These are phyloP conservation scores for Striga asiatica DNA, from an alignment of 257 asterid genomes.

Conservation along the genomic window DNA sequence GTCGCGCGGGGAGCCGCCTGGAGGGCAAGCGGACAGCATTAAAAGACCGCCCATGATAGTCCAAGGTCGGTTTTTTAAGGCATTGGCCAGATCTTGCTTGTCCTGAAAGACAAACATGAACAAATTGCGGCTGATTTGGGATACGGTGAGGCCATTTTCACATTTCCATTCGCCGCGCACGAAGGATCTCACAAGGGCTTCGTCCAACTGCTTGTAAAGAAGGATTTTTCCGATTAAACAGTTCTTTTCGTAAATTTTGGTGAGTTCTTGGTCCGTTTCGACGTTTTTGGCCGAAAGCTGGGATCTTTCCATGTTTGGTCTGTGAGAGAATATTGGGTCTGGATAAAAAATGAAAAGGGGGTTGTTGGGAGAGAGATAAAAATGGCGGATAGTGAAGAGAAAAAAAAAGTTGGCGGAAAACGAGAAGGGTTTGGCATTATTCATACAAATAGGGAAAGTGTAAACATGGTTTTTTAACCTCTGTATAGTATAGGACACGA, in stretches of 20 bases:
- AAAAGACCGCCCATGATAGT: constrained; percentile 19
- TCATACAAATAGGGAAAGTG: not conserved
- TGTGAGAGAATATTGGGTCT: too few species aligned
- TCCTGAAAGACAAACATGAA: constrained; percentile 20
- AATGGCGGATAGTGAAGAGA: not conserved
- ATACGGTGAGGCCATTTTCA: constrained; percentile 1
- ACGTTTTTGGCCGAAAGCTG: constrained; percentile 8
- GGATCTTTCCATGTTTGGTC: not conserved
- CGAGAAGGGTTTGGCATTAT: too few species aligned
- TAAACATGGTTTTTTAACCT: not conserved
- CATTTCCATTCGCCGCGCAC: constrained; percentile 17
- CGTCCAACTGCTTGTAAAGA: not conserved
- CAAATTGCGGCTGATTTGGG: constrained; percentile 9
- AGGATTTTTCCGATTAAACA: constrained; percentile 25
- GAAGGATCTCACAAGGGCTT: not conserved
- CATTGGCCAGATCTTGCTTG: constrained; percentile 14
- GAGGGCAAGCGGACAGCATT: constrained; percentile 11
- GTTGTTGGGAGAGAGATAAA: not conserved
- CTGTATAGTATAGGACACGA: too few species aligned
- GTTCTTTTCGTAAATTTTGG: not conserved
- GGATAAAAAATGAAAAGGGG: too few species aligned
- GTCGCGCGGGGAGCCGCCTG: constrained; percentile 10
- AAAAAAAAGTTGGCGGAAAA: too few species aligned
- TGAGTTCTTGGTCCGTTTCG: not conserved
- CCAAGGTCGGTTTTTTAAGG: constrained; percentile 17